Percentiles rank a stretch among this genome's conserved stretches.
These are phyloP conservation scores for Penicillium sp. DNA, from an alignment of 2,329 filamentous ascomycete species.

Conservation along the genomic window DNA sequence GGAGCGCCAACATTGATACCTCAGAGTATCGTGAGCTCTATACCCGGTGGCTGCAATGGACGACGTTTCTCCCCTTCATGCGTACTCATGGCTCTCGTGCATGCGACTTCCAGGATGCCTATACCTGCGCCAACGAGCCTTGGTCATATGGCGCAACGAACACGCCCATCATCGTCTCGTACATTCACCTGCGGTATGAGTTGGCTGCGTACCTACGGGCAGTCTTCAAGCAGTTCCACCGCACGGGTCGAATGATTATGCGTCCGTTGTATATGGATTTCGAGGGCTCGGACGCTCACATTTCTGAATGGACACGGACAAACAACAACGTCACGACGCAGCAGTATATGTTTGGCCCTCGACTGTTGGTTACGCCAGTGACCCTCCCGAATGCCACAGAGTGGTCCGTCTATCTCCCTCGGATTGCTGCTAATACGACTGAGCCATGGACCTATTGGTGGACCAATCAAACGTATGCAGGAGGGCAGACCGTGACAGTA, in stretches of 20 bases:
- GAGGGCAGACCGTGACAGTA: conserved; percentile 31
- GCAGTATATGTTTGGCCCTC: conserved; percentile 42
- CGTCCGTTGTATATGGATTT: conserved; percentile 43
- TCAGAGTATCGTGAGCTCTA: conserved; percentile 58
- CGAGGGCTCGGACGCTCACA: conserved; percentile 25
- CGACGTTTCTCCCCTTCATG: conserved; percentile 58
- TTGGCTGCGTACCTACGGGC: conserved; percentile 38
- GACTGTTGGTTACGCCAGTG: conserved; percentile 37
- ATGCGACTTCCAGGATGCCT: conserved; percentile 41
- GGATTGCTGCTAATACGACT: conserved; percentile 21
- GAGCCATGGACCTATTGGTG: conserved; percentile 43
- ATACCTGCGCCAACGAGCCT: conserved; percentile 51
- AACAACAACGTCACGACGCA: conserved; percentile 39
- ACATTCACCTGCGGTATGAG: conserved; percentile 56
- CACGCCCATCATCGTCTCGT: conserved; percentile 56
- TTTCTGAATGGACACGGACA: conserved; percentile 19
- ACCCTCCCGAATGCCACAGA: conserved; percentile 36
- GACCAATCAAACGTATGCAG: conserved; percentile 41
- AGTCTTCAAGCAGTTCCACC: conserved; percentile 35
- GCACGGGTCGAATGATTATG: conserved; percentile 38
- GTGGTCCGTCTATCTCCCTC: conserved; percentile 39
- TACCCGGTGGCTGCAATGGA: conserved; percentile 65
- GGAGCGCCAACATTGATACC: conserved; percentile 54
- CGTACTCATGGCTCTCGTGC: conserved; percentile 61
- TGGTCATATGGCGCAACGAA: conserved; percentile 61